These are phyloP conservation scores for Keqinozyma sinolaborantium DNA, from an alignment of 1,139 yeast species.

Conservation along the genomic window DNA sequence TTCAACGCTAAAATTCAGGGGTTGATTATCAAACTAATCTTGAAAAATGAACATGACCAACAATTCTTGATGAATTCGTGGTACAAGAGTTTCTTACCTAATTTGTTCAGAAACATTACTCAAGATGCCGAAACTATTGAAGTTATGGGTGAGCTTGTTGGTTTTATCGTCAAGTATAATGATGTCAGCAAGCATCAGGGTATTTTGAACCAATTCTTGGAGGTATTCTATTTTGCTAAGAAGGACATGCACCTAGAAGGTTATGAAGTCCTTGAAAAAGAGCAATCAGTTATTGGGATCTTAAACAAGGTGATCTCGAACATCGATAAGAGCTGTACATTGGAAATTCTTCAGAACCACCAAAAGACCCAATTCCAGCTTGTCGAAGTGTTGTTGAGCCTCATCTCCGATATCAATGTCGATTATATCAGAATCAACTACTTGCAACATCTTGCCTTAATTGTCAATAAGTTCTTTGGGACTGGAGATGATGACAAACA, in stretches of 20 bases:
- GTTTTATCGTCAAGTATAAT: conserved; percentile 32
- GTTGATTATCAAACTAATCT: conserved; percentile 18
- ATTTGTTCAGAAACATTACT: conserved; percentile 8
- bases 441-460: conserved; percentile 53
- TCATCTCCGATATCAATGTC: conserved; percentile 8
- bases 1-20: conserved; percentile 17
- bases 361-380: conserved; percentile 8
- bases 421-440: conserved; percentile 49
- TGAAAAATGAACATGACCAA: conserved; percentile 17
- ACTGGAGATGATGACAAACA: conserved; percentile 8
- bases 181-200: conserved; percentile 36
- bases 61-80: conserved; percentile 42
- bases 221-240: conserved; percentile 18
- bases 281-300: conserved; percentile 42
- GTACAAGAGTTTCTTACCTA: conserved; percentile 36
- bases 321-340: conserved; percentile 33
- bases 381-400: conserved; percentile 6
- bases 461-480: conserved; percentile 46
- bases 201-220: conserved; percentile 29
- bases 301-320: conserved; percentile 51
- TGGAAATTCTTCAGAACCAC: conserved; percentile 1
- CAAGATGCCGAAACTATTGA: conserved; percentile 16
- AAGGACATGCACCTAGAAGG: conserved; percentile 9
- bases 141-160: conserved; percentile 33
- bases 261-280: conserved; percentile 21